Evolutionary conservation across 306 rosid species (phyloP).

Genomic region (Fagus sylvatica): DNA sequence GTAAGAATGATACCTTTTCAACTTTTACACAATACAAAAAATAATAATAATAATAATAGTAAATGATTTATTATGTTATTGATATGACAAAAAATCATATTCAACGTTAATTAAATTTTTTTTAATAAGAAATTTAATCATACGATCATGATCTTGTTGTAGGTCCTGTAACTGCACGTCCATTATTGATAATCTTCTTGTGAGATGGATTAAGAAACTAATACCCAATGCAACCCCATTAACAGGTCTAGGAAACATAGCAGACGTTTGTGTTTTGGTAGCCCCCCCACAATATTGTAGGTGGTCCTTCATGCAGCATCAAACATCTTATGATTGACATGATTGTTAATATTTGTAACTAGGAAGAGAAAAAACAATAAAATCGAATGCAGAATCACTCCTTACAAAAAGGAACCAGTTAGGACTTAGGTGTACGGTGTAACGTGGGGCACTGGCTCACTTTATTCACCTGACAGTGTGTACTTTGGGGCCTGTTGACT

Average conservation of each 20-base stretch:
- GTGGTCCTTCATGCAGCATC: too few species aligned
- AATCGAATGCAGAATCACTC: constrained; percentile 5
- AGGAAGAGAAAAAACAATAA: constrained; percentile 14
- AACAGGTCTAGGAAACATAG: neutral
- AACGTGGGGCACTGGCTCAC: constrained; percentile 47
- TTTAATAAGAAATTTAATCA: too few species aligned
- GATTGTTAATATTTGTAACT: constrained; percentile 12
- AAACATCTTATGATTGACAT: constrained; percentile 23
- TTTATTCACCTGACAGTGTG: constrained; percentile 51
- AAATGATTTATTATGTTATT: too few species aligned
- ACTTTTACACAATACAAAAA: too few species aligned
- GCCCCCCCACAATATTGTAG: neutral
- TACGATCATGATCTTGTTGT: too few species aligned
- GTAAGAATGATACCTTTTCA: too few species aligned
- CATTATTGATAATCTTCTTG: neutral
- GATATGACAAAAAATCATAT: too few species aligned
- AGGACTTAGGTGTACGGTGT: constrained; percentile 14
- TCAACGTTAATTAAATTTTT: too few species aligned
- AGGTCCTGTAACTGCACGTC: neutral
- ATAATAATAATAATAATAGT: too few species aligned
- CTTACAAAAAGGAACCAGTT: constrained; percentile 10
- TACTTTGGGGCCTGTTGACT: constrained; percentile 30
- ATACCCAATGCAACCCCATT: neutral
- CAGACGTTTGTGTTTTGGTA: neutral
- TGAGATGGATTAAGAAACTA: neutral